Base-by-base conservation (phyloP, 2,329 filamentous ascomycete genomes). In the Neofusicoccum umdonicola region DNA sequence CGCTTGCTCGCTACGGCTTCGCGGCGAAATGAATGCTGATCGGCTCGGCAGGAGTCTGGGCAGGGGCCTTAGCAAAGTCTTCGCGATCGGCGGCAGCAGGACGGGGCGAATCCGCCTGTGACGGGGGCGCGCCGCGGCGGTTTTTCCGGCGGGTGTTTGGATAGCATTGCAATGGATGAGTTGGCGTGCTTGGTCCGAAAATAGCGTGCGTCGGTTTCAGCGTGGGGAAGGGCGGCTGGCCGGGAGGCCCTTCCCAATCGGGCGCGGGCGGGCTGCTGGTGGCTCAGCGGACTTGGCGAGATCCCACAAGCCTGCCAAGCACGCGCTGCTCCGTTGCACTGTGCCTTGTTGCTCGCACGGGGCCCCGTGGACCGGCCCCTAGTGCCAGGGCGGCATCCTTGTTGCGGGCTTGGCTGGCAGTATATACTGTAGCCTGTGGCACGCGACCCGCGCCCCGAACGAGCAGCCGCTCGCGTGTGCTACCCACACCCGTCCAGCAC, bases 1-100 rank as follows among this genome's bases (percentile, higher is more conserved):
- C 19, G 17, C 19, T 22, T 22, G 19, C 19, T 22, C 37, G 39
- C 9, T 12, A 6, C 11, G 22, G 8, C 19, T 8, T 34, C 39
- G 5, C 27, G 37, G 22, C 6, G 54, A 8, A 44, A 45, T 45
- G 19, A 19, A 15, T 45, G 54, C 54, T 57, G 54, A 57, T 57
- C 54, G 22, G 19, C 54, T 44, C 39, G 39, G 54, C 39, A 57
- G 54, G 39, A 57, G 54, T 19, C 54, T 57, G 39, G 37, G 54
- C 54, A 57, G 54, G 54, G 54, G 54, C 54, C 39, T 57, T 44
- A 31, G 54, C 52, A 39, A 41, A 19, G 2, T 41, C 51, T 22
- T 41, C 51, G 7, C n/a, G 3, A 15, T 12, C 6, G 13, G 48
- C 4, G 17, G 48, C 4, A 17, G 48, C n/a, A 22, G 34, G n/a